Evolutionary conservation across 2,329 filamentous ascomycete species (phyloP).

Genomic region (Albophoma yamanashiensis): DNA sequence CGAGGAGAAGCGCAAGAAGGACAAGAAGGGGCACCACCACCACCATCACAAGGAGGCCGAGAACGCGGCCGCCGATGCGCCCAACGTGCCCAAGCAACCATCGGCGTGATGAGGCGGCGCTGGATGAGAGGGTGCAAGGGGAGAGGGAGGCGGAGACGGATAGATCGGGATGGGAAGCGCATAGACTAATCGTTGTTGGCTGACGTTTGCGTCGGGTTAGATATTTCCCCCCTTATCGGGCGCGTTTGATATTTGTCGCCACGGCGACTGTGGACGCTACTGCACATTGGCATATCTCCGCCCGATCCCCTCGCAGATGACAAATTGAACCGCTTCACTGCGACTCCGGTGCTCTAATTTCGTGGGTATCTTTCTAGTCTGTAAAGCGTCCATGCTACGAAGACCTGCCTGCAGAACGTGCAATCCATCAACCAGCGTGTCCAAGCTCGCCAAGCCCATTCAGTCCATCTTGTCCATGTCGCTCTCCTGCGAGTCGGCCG

Average conservation of each 20-base stretch:
- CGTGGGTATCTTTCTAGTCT: background rate
- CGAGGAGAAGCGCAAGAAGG: conserved; percentile 55
- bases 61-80: conserved; percentile 14
- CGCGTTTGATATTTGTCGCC: background rate
- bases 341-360: background rate
- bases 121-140: background rate
- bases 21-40: conserved; percentile 32
- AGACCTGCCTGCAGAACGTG: background rate
- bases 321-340: background rate
- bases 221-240: background rate
- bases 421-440: no score
- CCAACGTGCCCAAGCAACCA: conserved; percentile 10
- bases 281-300: background rate
- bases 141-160: background rate
- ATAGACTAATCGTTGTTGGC: background rate
- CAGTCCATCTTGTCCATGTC: conserved; percentile 54
- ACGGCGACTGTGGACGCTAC: background rate
- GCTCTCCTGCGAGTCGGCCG: conserved; percentile 22
- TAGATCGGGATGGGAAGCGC: background rate
- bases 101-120: background rate
- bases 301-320: no score
- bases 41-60: conserved; percentile 19
- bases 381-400: background rate
- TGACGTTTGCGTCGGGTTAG: background rate
- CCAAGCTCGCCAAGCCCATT: background rate